Conservation (phyloP, 164 flowering plant species). For the Amborella trichopoda region DNA sequence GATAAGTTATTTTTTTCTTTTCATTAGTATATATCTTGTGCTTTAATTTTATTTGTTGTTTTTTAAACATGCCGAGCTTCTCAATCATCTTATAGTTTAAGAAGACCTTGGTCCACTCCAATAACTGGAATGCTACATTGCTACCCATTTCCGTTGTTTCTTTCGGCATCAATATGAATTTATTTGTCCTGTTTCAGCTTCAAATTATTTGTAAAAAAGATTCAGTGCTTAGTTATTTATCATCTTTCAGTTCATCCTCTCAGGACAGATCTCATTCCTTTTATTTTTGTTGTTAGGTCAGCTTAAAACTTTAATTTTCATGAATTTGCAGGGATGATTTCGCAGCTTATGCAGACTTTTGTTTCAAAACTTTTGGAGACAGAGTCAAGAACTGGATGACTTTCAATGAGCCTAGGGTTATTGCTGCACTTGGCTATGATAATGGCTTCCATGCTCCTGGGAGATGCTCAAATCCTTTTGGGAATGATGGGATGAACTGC, state of each 20-base stretch:
- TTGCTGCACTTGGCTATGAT: slow-evolving; percentile 14
- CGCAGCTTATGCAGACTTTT: slow-evolving; percentile 29
- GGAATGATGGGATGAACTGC: no score
- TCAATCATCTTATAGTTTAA: no score
- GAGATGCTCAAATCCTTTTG: slow-evolving; percentile 11
- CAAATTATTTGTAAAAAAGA: no score
- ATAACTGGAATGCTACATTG: no score
- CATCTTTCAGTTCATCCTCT: background rate
- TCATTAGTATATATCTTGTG: no score
- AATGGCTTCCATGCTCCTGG: slow-evolving; percentile 11
- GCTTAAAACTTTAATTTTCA: background rate
- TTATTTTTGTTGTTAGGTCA: background rate
- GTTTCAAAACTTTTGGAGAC: slow-evolving; percentile 12
- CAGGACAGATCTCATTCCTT: background rate
- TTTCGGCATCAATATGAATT: no score
- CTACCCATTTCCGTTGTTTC: no score
- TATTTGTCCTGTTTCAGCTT: no score
- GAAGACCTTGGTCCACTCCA: no score
- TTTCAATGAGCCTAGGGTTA: slow-evolving; percentile 15
- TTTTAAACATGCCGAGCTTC: no score
- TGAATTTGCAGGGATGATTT: slow-evolving; percentile 52
- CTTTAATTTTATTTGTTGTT: no score
- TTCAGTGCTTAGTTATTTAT: background rate
- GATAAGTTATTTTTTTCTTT: no score
- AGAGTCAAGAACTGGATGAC: slow-evolving; percentile 17